Conservation (phyloP, 2,329 filamentous ascomycete species). For the Penicillium sp. region DNA sequence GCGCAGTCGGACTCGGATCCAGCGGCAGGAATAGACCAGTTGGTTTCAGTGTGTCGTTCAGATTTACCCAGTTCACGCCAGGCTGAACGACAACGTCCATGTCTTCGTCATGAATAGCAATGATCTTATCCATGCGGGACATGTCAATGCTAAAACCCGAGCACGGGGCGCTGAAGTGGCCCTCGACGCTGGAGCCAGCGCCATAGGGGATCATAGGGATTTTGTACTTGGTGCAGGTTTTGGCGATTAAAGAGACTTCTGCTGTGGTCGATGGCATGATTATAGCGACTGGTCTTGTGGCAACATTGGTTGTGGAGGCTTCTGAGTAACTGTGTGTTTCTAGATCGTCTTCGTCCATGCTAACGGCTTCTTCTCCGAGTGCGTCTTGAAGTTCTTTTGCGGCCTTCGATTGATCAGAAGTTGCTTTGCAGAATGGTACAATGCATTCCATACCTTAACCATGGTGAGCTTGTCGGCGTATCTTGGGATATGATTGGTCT, state of each 20-base stretch:
- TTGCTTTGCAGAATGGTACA: background rate
- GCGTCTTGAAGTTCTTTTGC: background rate
- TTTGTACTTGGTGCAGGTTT: slow-evolving; percentile 74
- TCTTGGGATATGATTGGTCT: background rate
- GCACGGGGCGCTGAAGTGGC: slow-evolving; percentile 83
- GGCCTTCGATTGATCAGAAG: background rate
- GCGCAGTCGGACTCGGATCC: slow-evolving; percentile 71
- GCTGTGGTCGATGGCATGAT: slow-evolving; percentile 65
- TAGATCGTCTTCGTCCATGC: slow-evolving; percentile 64
- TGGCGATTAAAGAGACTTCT: slow-evolving; percentile 64
- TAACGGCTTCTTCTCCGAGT: slow-evolving; percentile 60
- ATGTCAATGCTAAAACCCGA: slow-evolving; percentile 91
- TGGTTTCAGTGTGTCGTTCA: slow-evolving; percentile 74
- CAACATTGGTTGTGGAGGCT: slow-evolving; percentile 68
- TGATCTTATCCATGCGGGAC: slow-evolving; percentile 77
- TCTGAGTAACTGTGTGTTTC: slow-evolving; percentile 69
- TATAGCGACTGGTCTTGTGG: slow-evolving; percentile 64
- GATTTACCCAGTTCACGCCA: slow-evolving; percentile 82
- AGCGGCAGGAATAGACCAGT: slow-evolving; percentile 87
- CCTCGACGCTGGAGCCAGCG: slow-evolving; percentile 82
- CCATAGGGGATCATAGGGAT: slow-evolving; percentile 87
- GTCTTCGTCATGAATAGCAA: slow-evolving; percentile 79
- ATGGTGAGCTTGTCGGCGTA: background rate
- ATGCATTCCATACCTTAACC: background rate
- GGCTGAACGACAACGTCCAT: slow-evolving; percentile 94